Evolutionary conservation across 768 basidiomycete genomes (phyloP), one percentile per base, ranked within the genome.

Genomic region (Calocybe indica): DNA sequence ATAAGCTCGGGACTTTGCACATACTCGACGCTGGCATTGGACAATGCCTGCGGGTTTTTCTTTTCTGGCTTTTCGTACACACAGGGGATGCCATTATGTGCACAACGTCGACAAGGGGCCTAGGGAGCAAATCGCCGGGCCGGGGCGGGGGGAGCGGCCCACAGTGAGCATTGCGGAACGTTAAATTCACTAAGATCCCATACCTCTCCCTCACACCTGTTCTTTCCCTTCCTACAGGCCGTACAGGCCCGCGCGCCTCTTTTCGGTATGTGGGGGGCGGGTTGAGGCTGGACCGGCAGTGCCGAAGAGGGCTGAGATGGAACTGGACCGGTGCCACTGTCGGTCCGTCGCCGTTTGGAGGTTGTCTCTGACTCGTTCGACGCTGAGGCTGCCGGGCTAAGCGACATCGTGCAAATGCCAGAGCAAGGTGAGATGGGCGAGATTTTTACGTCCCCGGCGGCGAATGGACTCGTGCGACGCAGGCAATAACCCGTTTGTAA

Each of bases 61-160:
- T 88, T 90, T 67, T 91, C 88, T 57, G 91, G 91, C 64, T 92
- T 92, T 66, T 93, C 91, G 66, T 92, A 93, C 47, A 93, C 65
- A 61, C 91, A 93, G 36, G 78, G 76, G 5, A 80, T 84, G 10
- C 87, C 88, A 60, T 82, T 88, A 46, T 86, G 74, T 62, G 88
- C 85, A 72, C 91, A 93, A 48, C 91, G 84, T 71, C 85, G 82
- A 78, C 91, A 92, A 57, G 90, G 90, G 71, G 88, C 76, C 90
- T 92, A 63, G 60, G 61, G 63, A 57, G 62, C 52, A 64, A 61
- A 62, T 60, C 62, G 65, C 83, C 84, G 85, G 83, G 79, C 80
- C 85, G 85, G 85, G 70, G 62, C 78, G 75, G 78, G 79, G 70
- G 35, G 71, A 73, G 69, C 82, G 85, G 84, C 68, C 80, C 82